phyloP scores from a whole-genome alignment of 1,139 yeast species.

The Geotrichum klebahnii region DNA sequence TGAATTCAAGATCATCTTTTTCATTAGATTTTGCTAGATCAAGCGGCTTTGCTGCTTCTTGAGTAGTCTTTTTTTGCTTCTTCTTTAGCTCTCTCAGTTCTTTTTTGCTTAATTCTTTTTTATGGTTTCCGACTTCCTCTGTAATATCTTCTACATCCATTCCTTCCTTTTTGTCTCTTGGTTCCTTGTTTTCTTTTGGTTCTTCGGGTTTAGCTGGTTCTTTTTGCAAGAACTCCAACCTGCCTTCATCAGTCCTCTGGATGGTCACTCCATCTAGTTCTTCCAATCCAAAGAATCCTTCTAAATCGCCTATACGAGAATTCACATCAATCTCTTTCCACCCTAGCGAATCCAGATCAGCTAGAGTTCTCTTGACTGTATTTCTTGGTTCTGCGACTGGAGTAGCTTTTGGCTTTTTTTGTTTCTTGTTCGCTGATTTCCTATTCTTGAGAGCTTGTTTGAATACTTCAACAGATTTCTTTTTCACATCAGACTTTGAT shows the following conservation, averaged over 20 bases:
- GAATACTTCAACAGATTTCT: background rate
- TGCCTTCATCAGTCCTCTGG: slow-evolving; percentile 55
- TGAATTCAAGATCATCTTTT: slow-evolving; percentile 23
- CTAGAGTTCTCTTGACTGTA: slow-evolving; percentile 1
- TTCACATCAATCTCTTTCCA: slow-evolving; percentile 86
- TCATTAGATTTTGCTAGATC: slow-evolving; percentile 18
- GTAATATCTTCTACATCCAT: slow-evolving; percentile 24
- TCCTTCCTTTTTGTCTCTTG: slow-evolving; percentile 23
- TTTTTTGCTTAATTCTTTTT: background rate
- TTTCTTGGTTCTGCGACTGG: background rate
- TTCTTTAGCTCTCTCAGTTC: slow-evolving; percentile 24
- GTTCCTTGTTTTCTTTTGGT: slow-evolving; percentile 17
- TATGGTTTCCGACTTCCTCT: slow-evolving; percentile 29
- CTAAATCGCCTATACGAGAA: slow-evolving; percentile 69
- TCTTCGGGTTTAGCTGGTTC: slow-evolving; percentile 25
- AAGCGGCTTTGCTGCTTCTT: slow-evolving; percentile 19
- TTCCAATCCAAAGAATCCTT: slow-evolving; percentile 87
- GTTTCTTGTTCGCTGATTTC: background rate
- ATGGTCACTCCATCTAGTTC: slow-evolving; percentile 92
- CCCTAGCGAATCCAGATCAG: slow-evolving; percentile 32
- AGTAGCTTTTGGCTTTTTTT: background rate
- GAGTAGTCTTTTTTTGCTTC: slow-evolving; percentile 24
- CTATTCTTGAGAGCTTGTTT: background rate
- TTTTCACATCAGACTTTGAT: background rate
- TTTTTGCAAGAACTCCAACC: slow-evolving; percentile 54